A percentile compares a stretch with the other conserved stretches of the same genome.
phyloP scores from a whole-genome alignment of 371 early-diverging fungal genomes.

The Apophysomyces sp. region DNA sequence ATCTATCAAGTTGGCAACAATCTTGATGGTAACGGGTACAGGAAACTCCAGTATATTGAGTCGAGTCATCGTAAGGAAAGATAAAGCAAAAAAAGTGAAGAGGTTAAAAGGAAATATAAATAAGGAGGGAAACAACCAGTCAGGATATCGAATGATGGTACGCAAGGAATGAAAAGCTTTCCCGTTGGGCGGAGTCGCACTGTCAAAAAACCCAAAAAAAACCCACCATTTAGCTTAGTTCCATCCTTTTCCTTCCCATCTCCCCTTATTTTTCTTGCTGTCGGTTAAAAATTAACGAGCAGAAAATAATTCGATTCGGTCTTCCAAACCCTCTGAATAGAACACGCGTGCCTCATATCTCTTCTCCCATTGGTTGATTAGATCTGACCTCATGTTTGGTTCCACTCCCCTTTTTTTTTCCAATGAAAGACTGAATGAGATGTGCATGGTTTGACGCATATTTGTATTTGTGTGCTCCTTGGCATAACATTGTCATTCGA shows the following conservation, averaged over 20 bases:
- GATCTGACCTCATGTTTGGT: not conserved
- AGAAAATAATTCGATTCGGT: too few relatives aligned
- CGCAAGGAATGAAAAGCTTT: conserved; percentile 1
- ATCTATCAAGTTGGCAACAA: conserved; percentile 48
- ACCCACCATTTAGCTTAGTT: not conserved
- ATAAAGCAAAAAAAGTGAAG: not conserved
- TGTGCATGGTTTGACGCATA: not conserved
- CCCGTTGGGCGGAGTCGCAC: conserved; percentile 2
- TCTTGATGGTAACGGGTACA: conserved; percentile 30
- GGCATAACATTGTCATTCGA: not conserved
- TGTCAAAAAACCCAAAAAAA: too few relatives aligned
- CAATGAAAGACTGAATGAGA: not conserved
- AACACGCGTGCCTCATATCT: not conserved
- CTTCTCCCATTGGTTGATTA: not conserved
- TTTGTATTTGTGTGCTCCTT: not conserved
- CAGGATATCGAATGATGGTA: conserved; percentile 1
- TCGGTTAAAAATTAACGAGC: not conserved
- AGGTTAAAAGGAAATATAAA: not conserved
- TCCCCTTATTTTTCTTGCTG: not conserved
- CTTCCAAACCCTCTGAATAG: not conserved
- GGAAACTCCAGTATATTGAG: conserved; percentile 44
- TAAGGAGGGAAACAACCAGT: not conserved
- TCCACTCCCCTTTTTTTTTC: not conserved
- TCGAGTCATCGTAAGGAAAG: conserved; percentile 5
- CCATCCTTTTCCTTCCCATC: not conserved